Conservation (phyloP, 495 filamentous ascomycete species). For the Aspergillus panamensis region DNA sequence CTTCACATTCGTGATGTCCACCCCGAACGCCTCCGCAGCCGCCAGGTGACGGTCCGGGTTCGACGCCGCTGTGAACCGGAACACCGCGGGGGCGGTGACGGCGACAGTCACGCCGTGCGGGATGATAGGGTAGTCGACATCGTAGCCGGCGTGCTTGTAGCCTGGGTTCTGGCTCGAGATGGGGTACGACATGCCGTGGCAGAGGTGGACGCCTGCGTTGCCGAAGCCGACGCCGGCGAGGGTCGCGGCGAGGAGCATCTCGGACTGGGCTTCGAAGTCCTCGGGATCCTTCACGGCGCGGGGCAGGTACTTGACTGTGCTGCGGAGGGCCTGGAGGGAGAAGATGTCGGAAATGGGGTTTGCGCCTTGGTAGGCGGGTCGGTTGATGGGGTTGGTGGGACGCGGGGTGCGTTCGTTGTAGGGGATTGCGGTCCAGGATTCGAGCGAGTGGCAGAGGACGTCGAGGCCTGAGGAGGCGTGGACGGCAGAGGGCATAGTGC, state of each 20-base stretch:
- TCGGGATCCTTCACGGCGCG: slow-evolving; percentile 81
- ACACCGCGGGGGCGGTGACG: slow-evolving; percentile 90
- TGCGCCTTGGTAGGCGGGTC: slow-evolving; percentile 93
- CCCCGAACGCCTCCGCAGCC: slow-evolving; percentile 87
- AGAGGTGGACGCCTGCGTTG: slow-evolving; percentile 95
- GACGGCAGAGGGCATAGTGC: slow-evolving; percentile 91
- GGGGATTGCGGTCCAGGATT: slow-evolving; percentile 95
- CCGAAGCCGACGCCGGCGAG: slow-evolving; percentile 95
- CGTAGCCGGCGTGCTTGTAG: slow-evolving; percentile 83
- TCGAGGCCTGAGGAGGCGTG: slow-evolving; percentile 86
- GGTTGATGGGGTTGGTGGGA: slow-evolving; percentile 82
- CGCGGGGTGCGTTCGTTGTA: slow-evolving; percentile 79
- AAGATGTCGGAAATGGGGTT: slow-evolving; percentile 98
- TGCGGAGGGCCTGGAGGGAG: slow-evolving; percentile 73
- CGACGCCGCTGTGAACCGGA: slow-evolving; percentile 83
- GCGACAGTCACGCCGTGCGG: slow-evolving; percentile 95
- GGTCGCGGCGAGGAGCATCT: slow-evolving; percentile 95
- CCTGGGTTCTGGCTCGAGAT: slow-evolving; percentile 90
- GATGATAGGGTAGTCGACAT: slow-evolving; percentile 71
- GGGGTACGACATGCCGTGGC: slow-evolving; percentile 96
- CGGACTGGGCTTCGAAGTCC: slow-evolving; percentile 81
- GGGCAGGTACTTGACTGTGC: slow-evolving; percentile 86
- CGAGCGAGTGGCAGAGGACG: slow-evolving; percentile 88
- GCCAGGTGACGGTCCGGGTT: slow-evolving; percentile 88
- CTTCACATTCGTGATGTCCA: slow-evolving; percentile 82